phyloP scores from a whole-genome alignment of 176 grass and related monocot species.

The Rhynchospora breviuscula region DNA sequence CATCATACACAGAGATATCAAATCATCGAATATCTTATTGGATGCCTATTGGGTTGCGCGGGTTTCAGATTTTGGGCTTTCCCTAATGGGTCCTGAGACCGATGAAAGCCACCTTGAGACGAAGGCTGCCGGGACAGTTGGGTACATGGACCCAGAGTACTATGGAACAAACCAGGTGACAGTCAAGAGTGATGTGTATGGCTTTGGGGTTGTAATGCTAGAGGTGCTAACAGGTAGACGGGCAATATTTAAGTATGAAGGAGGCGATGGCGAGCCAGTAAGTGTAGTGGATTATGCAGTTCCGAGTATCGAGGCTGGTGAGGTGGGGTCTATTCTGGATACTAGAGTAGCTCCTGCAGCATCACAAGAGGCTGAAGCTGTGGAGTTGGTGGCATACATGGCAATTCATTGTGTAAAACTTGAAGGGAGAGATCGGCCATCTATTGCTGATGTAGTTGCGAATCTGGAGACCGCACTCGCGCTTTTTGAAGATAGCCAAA shows the following conservation, averaged over 20 bases:
- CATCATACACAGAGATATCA: conserved; percentile 98
- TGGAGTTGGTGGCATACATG: conserved; percentile 72
- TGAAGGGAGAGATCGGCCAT: conserved; percentile 62
- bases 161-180: conserved; percentile 85
- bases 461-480: conserved; percentile 74
- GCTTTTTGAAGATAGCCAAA: conserved; percentile 47
- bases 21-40: conserved; percentile 92
- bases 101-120: conserved; percentile 20
- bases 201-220: conserved; percentile 86
- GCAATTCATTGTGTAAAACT: conserved; percentile 65
- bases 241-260: conserved; percentile 51
- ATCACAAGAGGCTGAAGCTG: conserved; percentile 56
- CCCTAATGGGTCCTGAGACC: conserved; percentile 51
- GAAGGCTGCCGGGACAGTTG: conserved; percentile 76
- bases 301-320: conserved; percentile 42
- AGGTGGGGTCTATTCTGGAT: conserved; percentile 60
- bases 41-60: conserved; percentile 60
- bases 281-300: conserved; percentile 70
- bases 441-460: conserved; percentile 62
- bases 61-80: conserved; percentile 93
- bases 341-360: conserved; percentile 23
- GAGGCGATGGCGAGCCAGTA: conserved; percentile 39
- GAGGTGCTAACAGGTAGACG: conserved; percentile 67
- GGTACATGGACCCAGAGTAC: conserved; percentile 99
- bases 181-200: conserved; percentile 92